Evolutionary conservation across 1,139 yeast genomes (phyloP).

Genomic region (Ogataea hybrid): DNA sequence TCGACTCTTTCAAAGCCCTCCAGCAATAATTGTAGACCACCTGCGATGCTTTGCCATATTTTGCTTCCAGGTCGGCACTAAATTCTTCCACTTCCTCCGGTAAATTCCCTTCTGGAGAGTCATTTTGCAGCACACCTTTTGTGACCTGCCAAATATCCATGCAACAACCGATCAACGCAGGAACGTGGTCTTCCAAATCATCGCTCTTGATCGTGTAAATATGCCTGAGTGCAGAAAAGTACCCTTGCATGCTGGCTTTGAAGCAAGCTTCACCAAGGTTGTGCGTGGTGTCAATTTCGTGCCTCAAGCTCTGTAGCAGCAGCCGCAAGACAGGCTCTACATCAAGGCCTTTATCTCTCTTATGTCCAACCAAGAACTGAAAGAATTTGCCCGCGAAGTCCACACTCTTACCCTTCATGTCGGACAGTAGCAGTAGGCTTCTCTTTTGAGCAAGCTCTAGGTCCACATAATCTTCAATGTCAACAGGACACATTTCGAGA

Average conservation of each 20-base stretch:
- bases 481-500: slow-evolving; percentile 48
- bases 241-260: slow-evolving; percentile 61
- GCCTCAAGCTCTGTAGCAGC: slow-evolving; percentile 34
- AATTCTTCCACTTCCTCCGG: slow-evolving; percentile 43
- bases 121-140: slow-evolving; percentile 58
- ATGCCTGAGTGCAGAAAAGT: slow-evolving; percentile 53
- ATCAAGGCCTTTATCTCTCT: slow-evolving; percentile 20
- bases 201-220: slow-evolving; percentile 39
- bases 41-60: slow-evolving; percentile 56
- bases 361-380: slow-evolving; percentile 42
- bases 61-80: slow-evolving; percentile 35
- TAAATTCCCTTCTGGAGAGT: slow-evolving; percentile 63
- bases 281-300: slow-evolving; percentile 32
- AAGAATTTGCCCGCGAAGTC: slow-evolving; percentile 80
- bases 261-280: slow-evolving; percentile 43
- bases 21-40: slow-evolving; percentile 73
- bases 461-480: slow-evolving; percentile 31
- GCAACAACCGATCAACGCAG: slow-evolving; percentile 30
- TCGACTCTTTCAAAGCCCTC: slow-evolving; percentile 81
- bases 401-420: slow-evolving; percentile 66
- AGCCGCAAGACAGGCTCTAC: slow-evolving; percentile 33
- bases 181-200: slow-evolving; percentile 5
- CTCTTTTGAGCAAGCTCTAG: slow-evolving; percentile 34
- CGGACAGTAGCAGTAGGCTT: slow-evolving; percentile 46
- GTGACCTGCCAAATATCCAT: slow-evolving; percentile 52